Percentiles rank a stretch among this genome's conserved stretches.
Evolutionary conservation across 352 stramenopile species (phyloP).

Genomic region (Phytophthora europaea): DNA sequence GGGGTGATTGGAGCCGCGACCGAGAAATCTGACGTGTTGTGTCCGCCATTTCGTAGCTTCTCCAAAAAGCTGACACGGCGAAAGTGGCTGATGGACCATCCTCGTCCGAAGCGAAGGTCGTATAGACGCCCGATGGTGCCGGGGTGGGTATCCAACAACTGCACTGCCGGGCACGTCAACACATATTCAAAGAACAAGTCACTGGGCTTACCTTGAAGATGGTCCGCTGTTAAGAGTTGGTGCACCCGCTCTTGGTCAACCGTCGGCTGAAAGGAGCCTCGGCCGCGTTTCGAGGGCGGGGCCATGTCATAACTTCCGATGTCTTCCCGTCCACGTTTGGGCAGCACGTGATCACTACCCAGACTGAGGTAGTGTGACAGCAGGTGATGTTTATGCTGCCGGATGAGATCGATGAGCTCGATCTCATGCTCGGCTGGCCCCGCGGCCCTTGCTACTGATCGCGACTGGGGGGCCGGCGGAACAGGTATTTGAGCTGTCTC

Average conservation of each 20-base stretch:
- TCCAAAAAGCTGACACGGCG: not conserved
- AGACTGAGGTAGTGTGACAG: not conserved
- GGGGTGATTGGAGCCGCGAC: not conserved
- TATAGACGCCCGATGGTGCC: not conserved
- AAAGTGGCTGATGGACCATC: constrained; percentile 1
- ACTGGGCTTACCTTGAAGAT: constrained; percentile 5
- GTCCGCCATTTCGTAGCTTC: not conserved
- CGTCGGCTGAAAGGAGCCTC: not conserved
- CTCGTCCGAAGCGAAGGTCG: not conserved
- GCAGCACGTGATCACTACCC: no score
- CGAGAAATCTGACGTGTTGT: not conserved
- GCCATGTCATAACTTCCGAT: not conserved
- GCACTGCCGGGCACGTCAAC: not conserved
- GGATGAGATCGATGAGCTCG: not conserved
- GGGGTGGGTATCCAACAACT: not conserved
- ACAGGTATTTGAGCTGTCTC: not conserved
- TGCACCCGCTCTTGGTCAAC: not conserved
- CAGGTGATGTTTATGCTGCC: not conserved
- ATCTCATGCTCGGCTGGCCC: not conserved
- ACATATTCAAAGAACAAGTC: constrained; percentile 4
- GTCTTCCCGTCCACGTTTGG: not conserved
- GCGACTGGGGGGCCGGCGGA: not conserved
- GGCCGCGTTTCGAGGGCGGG: not conserved
- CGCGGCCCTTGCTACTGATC: no score
- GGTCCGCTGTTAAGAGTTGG: not conserved